Conservation (phyloP, 148 eudicot species). For the Vaccinium vitisidaea region DNA sequence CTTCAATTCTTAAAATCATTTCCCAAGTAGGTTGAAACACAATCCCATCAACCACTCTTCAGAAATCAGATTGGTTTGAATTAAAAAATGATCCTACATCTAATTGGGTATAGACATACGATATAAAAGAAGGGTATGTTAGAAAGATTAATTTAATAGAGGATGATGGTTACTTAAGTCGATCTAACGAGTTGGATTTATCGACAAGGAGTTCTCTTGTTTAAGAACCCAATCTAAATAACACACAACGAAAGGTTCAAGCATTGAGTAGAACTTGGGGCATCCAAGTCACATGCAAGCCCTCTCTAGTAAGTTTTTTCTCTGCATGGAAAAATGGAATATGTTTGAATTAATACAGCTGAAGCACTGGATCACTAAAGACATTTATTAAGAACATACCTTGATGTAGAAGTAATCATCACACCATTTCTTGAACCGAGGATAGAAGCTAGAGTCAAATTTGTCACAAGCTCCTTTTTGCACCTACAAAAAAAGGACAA, state of each 20-base stretch:
- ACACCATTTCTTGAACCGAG: slow-evolving; percentile 99
- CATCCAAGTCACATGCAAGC: not conserved
- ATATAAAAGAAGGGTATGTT: not conserved
- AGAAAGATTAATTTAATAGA: not conserved
- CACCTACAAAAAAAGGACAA: slow-evolving; percentile 49
- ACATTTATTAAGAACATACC: slow-evolving; percentile 38
- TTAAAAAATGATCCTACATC: not conserved
- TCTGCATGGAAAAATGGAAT: not conserved
- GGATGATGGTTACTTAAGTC: not conserved
- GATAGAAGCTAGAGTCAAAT: slow-evolving; percentile 84
- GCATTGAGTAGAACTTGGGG: not conserved
- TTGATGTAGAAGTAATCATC: slow-evolving; percentile 95
- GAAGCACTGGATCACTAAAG: not conserved
- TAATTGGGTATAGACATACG: not conserved
- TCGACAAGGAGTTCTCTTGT: not conserved
- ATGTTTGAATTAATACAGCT: not conserved
- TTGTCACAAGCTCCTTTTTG: slow-evolving; percentile 94
- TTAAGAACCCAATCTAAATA: not conserved
- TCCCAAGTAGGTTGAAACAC: not conserved
- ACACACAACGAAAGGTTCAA: not conserved
- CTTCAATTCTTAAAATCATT: not conserved
- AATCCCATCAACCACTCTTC: not conserved
- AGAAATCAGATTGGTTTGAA: not conserved
- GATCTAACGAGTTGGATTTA: not conserved
- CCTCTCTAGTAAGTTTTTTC: not conserved